Conservation (phyloP, 2,329 filamentous ascomycete species). For the Diaporthe sp. region DNA sequence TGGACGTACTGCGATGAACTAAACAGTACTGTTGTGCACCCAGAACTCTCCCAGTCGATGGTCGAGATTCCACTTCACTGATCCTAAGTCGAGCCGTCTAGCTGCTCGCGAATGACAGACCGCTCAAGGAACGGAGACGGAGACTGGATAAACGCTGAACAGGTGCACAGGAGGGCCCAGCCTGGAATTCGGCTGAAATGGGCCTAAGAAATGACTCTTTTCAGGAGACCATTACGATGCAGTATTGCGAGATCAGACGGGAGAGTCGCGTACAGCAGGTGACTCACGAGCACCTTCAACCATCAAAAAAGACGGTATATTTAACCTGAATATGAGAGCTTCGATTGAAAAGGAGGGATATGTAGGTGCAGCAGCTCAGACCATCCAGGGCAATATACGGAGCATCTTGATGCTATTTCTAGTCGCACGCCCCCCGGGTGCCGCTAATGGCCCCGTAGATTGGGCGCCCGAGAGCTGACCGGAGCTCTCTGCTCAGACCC, state of each 20-base stretch:
- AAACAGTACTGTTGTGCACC: background rate
- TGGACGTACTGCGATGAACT: background rate
- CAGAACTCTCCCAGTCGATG: background rate
- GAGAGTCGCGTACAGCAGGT: conserved; percentile 1
- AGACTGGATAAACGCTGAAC: background rate
- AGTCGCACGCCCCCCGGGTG: conserved; percentile 13
- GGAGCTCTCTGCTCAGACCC: conserved; percentile 22
- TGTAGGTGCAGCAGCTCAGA: background rate
- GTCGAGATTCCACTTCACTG: background rate
- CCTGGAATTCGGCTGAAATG: background rate
- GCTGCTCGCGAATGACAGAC: background rate
- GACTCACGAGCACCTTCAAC: background rate
- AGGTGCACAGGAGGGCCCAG: background rate
- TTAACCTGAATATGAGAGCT: background rate
- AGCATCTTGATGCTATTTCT: background rate
- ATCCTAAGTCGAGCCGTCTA: background rate
- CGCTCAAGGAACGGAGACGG: background rate
- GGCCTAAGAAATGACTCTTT: conserved; percentile 20
- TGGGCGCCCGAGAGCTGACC: conserved; percentile 16
- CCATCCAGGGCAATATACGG: background rate
- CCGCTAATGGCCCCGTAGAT: background rate
- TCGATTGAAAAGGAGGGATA: background rate
- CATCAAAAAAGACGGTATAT: background rate
- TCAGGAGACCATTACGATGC: background rate
- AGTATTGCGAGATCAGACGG: conserved; percentile 17